Conservation (phyloP, 2,329 filamentous ascomycete species). For the Colletotrichum sp. region DNA sequence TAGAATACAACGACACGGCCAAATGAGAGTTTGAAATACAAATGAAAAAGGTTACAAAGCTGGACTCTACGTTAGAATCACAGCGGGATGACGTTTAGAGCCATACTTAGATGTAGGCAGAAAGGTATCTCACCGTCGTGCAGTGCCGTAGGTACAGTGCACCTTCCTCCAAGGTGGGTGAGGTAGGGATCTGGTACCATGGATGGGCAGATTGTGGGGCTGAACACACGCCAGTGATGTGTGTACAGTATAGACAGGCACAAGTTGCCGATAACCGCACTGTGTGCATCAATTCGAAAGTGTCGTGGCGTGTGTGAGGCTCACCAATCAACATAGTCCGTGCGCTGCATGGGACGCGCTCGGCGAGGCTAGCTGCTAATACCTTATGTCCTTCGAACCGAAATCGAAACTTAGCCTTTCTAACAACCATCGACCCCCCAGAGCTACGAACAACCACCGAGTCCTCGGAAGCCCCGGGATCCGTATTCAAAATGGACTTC, state of each 20-base stretch:
- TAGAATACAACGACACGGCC: background rate
- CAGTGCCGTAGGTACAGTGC: background rate
- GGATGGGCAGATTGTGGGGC: background rate
- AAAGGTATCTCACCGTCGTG: background rate
- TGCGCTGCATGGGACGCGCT: background rate
- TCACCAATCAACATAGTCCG: background rate
- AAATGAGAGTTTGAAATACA: background rate
- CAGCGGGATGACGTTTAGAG: background rate
- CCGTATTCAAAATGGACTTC: conserved; percentile 24
- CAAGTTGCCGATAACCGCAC: no score
- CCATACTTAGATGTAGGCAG: background rate
- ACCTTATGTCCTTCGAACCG: background rate
- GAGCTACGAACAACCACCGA: background rate
- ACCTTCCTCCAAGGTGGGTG: background rate
- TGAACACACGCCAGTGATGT: background rate
- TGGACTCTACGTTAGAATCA: background rate
- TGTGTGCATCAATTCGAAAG: background rate
- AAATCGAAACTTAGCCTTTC: background rate
- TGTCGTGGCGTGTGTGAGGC: background rate
- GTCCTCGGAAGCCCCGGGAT: background rate
- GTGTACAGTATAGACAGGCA: background rate
- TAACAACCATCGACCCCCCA: background rate
- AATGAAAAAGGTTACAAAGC: background rate
- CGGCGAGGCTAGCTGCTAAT: background rate
- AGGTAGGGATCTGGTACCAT: no score